These are phyloP conservation scores for Murraya koenigii DNA, from an alignment of 345 rosid genomes.

Conservation along the genomic window DNA sequence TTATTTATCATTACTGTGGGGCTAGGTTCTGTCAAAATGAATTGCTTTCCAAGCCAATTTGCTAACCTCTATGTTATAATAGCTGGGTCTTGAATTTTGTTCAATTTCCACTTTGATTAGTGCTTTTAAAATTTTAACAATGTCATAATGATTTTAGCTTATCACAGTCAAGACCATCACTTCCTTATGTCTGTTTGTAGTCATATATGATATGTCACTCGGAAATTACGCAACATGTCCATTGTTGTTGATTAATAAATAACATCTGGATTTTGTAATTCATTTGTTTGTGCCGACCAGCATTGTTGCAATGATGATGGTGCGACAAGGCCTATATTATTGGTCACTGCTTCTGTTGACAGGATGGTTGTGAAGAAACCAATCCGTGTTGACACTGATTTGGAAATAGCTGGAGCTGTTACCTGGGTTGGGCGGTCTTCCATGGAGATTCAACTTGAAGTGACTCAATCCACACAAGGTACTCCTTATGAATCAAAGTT, in stretches of 20 bases:
- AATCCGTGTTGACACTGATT: slow-evolving; percentile 51
- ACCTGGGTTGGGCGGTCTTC: slow-evolving; percentile 91
- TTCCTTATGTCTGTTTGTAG: no score
- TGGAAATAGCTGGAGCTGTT: slow-evolving; percentile 68
- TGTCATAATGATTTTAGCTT: no score
- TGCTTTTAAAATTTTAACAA: background rate
- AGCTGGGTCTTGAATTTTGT: background rate
- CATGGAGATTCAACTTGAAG: slow-evolving; percentile 86
- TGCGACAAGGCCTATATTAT: slow-evolving; percentile 51
- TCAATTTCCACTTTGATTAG: background rate
- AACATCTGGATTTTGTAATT: background rate
- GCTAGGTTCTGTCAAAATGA: no score
- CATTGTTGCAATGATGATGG: slow-evolving; percentile 65
- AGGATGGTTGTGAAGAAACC: slow-evolving; percentile 68
- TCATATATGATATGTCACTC: no score
- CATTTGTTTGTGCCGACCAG: slow-evolving; percentile 32
- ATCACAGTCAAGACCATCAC: no score
- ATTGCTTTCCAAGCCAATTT: no score
- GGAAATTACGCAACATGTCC: no score
- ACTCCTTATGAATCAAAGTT: background rate
- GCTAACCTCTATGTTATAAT: background rate
- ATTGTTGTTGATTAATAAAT: background rate
- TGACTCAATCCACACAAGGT: slow-evolving; percentile 60
- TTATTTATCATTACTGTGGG: no score
- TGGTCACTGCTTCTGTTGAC: slow-evolving; percentile 95